These are phyloP conservation scores for Vicia villosa DNA, from an alignment of 306 rosid species.

Conservation along the genomic window DNA sequence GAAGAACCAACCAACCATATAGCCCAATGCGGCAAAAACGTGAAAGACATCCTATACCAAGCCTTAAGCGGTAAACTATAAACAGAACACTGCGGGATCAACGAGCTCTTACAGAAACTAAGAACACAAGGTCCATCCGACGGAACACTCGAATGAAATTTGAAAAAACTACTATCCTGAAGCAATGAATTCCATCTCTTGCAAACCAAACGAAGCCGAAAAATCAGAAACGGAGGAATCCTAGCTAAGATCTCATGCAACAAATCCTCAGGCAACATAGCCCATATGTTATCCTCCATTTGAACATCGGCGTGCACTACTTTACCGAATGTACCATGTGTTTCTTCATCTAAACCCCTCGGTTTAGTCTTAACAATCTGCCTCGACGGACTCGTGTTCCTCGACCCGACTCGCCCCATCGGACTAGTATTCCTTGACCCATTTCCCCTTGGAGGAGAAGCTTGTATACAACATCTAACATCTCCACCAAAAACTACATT, in stretches of 20 bases:
- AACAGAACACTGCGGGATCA: slow-evolving; percentile 83
- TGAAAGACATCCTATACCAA: slow-evolving; percentile 85
- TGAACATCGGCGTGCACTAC: slow-evolving; percentile 76
- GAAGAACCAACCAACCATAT: slow-evolving; percentile 97
- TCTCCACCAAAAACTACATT: slow-evolving; percentile 63
- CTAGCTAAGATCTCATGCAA: slow-evolving; percentile 93
- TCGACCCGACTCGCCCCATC: slow-evolving; percentile 68
- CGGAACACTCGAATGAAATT: slow-evolving; percentile 79
- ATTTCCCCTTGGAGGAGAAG: slow-evolving; percentile 74
- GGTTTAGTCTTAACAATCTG: slow-evolving; percentile 91
- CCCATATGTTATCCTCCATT: slow-evolving; percentile 96
- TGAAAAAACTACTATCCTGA: slow-evolving; percentile 76
- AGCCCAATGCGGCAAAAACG: slow-evolving; percentile 95
- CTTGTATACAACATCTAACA: slow-evolving; percentile 62
- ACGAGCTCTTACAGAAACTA: slow-evolving; percentile 88
- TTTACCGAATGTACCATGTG: slow-evolving; percentile 76
- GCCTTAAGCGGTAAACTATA: slow-evolving; percentile 90
- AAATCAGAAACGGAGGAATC: slow-evolving; percentile 85
- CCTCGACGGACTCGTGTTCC: slow-evolving; percentile 94
- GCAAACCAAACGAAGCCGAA: slow-evolving; percentile 90
- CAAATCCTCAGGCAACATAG: slow-evolving; percentile 93
- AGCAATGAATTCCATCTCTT: slow-evolving; percentile 83
- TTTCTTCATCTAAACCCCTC: slow-evolving; percentile 94
- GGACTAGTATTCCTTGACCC: slow-evolving; percentile 96
- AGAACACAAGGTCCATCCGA: slow-evolving; percentile 96